Percentiles rank a stretch among this genome's conserved stretches.
Evolutionary conservation across 176 grass and related monocot species (phyloP).

Genomic region (Ensete glaucum): DNA sequence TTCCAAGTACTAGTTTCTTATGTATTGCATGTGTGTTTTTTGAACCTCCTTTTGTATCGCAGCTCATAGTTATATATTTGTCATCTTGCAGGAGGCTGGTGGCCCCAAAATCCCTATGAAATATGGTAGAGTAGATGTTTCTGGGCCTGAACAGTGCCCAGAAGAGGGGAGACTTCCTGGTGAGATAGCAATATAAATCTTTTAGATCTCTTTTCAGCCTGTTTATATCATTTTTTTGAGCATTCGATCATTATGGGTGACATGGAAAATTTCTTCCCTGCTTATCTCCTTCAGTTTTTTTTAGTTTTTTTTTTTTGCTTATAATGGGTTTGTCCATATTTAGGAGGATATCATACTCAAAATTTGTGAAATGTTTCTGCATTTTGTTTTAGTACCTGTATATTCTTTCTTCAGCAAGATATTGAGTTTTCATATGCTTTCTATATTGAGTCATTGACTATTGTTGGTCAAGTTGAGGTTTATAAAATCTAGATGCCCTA

Average conservation of each 20-base stretch:
- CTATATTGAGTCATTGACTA: too few relatives aligned
- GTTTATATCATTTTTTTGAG: neutral
- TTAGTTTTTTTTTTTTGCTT: too few relatives aligned
- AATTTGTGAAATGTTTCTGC: too few relatives aligned
- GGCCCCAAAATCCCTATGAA: conserved; percentile 91
- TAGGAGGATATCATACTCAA: too few relatives aligned
- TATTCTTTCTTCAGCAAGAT: too few relatives aligned
- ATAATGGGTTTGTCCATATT: too few relatives aligned
- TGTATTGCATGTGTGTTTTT: neutral
- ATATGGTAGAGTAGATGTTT: conserved; percentile 82
- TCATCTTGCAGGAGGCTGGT: conserved; percentile 64
- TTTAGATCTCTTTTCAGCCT: neutral
- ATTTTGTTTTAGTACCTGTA: too few relatives aligned
- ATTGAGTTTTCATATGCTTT: too few relatives aligned
- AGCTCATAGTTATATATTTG: conserved; percentile 5
- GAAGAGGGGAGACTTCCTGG: conserved; percentile 92
- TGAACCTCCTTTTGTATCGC: neutral
- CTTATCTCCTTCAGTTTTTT: too few relatives aligned
- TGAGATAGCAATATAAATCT: conserved; percentile 24
- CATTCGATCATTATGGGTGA: neutral
- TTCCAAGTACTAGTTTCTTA: neutral
- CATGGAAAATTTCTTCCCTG: too few relatives aligned
- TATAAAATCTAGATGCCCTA: too few relatives aligned
- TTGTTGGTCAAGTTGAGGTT: too few relatives aligned
- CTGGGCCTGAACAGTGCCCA: conserved; percentile 86